These are phyloP conservation scores for Penicillium coffeae DNA, from an alignment of 495 filamentous ascomycete genomes.

Conservation along the genomic window DNA sequence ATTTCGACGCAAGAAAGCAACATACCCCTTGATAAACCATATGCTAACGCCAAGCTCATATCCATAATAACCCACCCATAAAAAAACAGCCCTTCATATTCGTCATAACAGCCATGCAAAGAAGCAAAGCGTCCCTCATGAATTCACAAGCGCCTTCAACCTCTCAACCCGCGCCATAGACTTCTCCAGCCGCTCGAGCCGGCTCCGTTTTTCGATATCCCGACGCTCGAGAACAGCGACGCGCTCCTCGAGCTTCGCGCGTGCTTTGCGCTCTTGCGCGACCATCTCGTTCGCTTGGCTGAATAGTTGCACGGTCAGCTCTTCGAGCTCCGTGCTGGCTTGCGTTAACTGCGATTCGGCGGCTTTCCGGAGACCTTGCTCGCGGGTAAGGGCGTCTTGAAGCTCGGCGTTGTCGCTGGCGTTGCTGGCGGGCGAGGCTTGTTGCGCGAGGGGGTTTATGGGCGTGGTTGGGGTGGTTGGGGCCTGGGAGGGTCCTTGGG, in stretches of 20 bases:
- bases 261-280: constrained; percentile 74
- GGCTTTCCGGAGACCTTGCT: constrained; percentile 64
- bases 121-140: background rate
- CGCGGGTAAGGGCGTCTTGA: constrained; percentile 64
- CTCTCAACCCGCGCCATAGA: constrained; percentile 75
- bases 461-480: constrained; percentile 20
- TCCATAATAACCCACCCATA: constrained; percentile 6
- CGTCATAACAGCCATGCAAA: constrained; percentile 16
- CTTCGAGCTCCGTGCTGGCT: constrained; percentile 79
- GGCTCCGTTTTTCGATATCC: constrained; percentile 65
- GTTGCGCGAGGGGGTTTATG: constrained; percentile 15
- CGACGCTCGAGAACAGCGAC: constrained; percentile 64
- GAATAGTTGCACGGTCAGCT: constrained; percentile 81
- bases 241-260: constrained; percentile 74
- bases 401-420: constrained; percentile 49
- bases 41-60: constrained; percentile 8
- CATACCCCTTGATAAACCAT: too few species aligned
- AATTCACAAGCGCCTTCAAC: constrained; percentile 66
- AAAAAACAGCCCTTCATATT: constrained; percentile 18
- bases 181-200: constrained; percentile 70
- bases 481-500: constrained; percentile 31
- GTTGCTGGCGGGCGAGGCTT: constrained; percentile 8
- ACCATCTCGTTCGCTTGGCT: constrained; percentile 98
- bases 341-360: constrained; percentile 72
- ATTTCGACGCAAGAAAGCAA: background rate